Conservation (phyloP, 805 yeast species). For the Candida silvatica region DNA sequence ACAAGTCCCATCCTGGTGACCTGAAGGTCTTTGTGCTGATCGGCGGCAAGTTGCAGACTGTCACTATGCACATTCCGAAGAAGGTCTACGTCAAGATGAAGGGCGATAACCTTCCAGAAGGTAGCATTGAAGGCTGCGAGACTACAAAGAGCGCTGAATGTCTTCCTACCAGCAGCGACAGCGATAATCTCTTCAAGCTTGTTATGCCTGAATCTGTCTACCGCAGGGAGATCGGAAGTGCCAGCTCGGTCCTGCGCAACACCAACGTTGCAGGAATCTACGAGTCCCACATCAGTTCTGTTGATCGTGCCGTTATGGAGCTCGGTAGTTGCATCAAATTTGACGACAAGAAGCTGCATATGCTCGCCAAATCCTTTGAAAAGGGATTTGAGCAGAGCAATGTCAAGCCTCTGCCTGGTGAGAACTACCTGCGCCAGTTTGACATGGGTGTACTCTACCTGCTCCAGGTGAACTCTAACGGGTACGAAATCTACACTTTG, state of each 20-base stretch:
- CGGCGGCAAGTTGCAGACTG: constrained; percentile 63
- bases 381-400: constrained; percentile 70
- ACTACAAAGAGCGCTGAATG: constrained; percentile 51
- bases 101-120: constrained; percentile 18
- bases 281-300: constrained; percentile 61
- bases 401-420: constrained; percentile 35
- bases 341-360: constrained; percentile 66
- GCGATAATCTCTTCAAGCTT: constrained; percentile 46
- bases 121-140: constrained; percentile 38
- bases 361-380: constrained; percentile 77
- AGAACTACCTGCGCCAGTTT: constrained; percentile 46
- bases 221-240: constrained; percentile 43
- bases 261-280: constrained; percentile 59
- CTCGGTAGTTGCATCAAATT: constrained; percentile 69
- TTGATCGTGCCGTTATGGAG: constrained; percentile 70
- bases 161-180: constrained; percentile 63
- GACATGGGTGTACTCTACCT: constrained; percentile 53
- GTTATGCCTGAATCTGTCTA: constrained; percentile 61
- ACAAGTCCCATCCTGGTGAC: constrained; percentile 57
- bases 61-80: constrained; percentile 69
- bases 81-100: constrained; percentile 62
- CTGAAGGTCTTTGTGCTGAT: constrained; percentile 64
- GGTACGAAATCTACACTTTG: constrained; percentile 65
- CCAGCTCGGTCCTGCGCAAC: constrained; percentile 57
- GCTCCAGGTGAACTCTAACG: constrained; percentile 61